Evolutionary conservation across 768 basidiomycete genomes (phyloP).

Genomic region (Phanerochaete sordida): DNA sequence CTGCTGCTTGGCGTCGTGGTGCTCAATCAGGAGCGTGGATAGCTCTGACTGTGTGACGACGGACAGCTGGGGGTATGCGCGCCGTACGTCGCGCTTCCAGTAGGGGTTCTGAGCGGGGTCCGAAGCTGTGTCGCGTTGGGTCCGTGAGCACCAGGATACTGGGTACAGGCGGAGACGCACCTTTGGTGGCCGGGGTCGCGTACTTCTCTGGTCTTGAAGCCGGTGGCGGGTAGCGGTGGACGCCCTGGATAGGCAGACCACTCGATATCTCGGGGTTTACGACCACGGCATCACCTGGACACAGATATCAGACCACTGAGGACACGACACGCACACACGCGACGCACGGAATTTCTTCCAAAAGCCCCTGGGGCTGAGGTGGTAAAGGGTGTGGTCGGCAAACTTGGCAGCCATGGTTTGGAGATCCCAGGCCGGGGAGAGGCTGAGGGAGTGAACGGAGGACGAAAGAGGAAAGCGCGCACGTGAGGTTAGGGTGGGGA

Average conservation of each 20-base stretch:
- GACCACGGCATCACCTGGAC: constrained; percentile 72
- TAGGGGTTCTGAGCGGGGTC: constrained; percentile 89
- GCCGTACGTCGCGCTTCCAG: constrained; percentile 94
- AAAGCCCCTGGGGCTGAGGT: constrained; percentile 84
- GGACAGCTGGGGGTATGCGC: constrained; percentile 89
- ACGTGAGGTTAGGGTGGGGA: constrained; percentile 2
- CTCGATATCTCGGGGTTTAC: constrained; percentile 90
- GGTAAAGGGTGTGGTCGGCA: constrained; percentile 88
- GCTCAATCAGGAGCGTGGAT: constrained; percentile 76
- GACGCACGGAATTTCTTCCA: constrained; percentile 94
- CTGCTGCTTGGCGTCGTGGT: constrained; percentile 47
- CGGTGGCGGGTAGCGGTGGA: constrained; percentile 83
- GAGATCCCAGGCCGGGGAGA: background rate
- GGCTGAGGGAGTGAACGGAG: constrained; percentile 6
- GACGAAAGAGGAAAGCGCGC: constrained; percentile 2
- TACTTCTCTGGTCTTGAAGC: constrained; percentile 87
- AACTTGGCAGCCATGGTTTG: constrained; percentile 52
- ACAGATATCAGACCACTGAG: background rate
- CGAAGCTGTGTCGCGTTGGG: constrained; percentile 53
- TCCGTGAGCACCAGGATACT: background rate
- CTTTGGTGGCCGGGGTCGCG: constrained; percentile 85
- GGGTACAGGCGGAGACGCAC: constrained; percentile 33
- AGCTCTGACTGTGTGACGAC: constrained; percentile 83
- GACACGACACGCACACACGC: background rate
- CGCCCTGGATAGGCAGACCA: constrained; percentile 72